Evolutionary conservation across 176 grass and related monocot genomes (phyloP).

Genomic region (Lolium perenne): DNA sequence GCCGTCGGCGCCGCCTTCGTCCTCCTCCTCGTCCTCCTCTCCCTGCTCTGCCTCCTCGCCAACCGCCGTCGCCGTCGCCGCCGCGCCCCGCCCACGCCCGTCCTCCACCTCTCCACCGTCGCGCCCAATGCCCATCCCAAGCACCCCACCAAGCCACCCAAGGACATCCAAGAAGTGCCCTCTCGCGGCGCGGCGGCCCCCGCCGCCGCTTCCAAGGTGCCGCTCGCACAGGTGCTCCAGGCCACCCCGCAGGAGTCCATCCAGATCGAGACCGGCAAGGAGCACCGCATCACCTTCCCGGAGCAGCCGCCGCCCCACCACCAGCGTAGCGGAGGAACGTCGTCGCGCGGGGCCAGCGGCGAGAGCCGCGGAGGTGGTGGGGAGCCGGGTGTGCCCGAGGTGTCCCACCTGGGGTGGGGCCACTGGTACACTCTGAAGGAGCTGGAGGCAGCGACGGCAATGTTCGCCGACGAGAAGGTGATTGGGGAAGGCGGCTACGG

Average conservation of each 20-base stretch:
- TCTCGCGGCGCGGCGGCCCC: slow-evolving; percentile 26
- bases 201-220: slow-evolving; percentile 28
- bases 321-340: slow-evolving; percentile 65
- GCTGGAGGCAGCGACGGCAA: slow-evolving; percentile 81
- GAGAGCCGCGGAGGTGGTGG: slow-evolving; percentile 66
- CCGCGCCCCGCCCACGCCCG: slow-evolving; percentile 46
- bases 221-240: slow-evolving; percentile 48
- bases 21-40: slow-evolving; percentile 80
- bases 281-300: slow-evolving; percentile 90
- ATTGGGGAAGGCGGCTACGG: slow-evolving; percentile 97
- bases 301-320: slow-evolving; percentile 61
- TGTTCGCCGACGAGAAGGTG: slow-evolving; percentile 87
- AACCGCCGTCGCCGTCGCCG: slow-evolving; percentile 56
- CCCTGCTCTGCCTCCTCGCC: slow-evolving; percentile 66
- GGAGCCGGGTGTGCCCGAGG: slow-evolving; percentile 70
- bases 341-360: slow-evolving; percentile 85
- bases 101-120: slow-evolving; percentile 51
- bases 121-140: slow-evolving; percentile 55
- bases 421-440: slow-evolving; percentile 98
- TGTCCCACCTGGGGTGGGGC: slow-evolving; percentile 90
- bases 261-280: slow-evolving; percentile 89
- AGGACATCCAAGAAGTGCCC: slow-evolving; percentile 68
- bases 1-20: slow-evolving; percentile 81
- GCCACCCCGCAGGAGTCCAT: slow-evolving; percentile 55
- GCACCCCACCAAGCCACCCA: slow-evolving; percentile 51